phyloP scores from a whole-genome alignment of 2,329 filamentous ascomycete species.

The Shiraia bambusicola region DNA sequence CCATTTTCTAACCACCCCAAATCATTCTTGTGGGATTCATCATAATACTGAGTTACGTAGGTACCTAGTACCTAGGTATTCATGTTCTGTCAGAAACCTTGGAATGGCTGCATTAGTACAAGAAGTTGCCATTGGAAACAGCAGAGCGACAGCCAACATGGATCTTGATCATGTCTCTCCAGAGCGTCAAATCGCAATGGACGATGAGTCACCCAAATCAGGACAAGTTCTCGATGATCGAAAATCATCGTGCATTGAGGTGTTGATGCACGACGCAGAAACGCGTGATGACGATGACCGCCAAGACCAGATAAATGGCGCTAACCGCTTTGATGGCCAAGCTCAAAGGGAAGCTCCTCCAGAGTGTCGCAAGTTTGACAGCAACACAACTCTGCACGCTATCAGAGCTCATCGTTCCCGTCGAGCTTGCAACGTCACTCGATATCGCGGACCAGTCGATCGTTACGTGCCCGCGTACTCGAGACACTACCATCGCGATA shows the following conservation, averaged over 20 bases:
- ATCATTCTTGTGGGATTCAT: too few species aligned
- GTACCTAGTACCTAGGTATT: too few species aligned
- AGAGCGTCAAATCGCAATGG: too few species aligned
- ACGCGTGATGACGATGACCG: constrained; percentile 2
- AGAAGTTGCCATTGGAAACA: too few species aligned
- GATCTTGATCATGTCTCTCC: too few species aligned
- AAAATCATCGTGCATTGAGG: not conserved
- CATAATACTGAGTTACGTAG: too few species aligned
- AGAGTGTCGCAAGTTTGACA: constrained; percentile 9
- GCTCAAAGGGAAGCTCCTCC: not conserved
- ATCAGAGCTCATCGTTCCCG: constrained; percentile 6
- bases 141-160: too few species aligned
- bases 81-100: too few species aligned
- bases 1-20: too few species aligned
- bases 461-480: not conserved
- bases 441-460: not conserved
- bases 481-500: constrained; percentile 5
- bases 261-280: not conserved
- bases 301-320: constrained; percentile 13
- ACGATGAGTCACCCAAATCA: not conserved
- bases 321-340: constrained; percentile 18
- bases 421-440: not conserved
- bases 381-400: constrained; percentile 19
- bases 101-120: too few species aligned
- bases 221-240: too few species aligned